Evolutionary conservation across 805 yeast species (phyloP), one percentile per base, ranked within the genome.

Genomic region (Candida sphagnicola): DNA sequence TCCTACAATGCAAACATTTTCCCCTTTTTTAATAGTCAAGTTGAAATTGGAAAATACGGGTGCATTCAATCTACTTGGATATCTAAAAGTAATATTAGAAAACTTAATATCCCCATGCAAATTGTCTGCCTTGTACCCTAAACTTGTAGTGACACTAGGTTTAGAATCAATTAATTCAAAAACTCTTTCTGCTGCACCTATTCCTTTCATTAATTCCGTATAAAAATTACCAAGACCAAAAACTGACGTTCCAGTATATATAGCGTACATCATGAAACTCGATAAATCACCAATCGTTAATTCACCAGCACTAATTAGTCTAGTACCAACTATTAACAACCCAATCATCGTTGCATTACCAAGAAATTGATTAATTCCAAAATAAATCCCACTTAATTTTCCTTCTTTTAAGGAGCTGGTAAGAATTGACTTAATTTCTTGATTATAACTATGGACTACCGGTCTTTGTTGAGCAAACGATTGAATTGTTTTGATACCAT

Each of bases 171-270:
- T 78, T 35, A 91, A 68, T 57, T 91, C 98, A 66, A 91, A 90
- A 18, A 91, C 77, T 43, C 98, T 71, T 36, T 89, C 82, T 0
- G 96, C 93, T 0, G 98, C 97, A 36, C 98, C 98, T 5, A 90
- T 85, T 40, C 97, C 98, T 65, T 91, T 91, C 97, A 91, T 91
- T 42, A 91, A 67, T 59, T 91, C 98, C 2, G 95, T 80, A 56
- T 90, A 91, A 57, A 91, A 91, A 52, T 85, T 85, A 0, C 96
- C 91, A 14, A 91, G 58, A 0, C 97, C 96, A 60, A 85, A 85
- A 51, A 90, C 85, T 6, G 96, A 87, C n/a, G 88, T 72, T 0
- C 96, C 98, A 2, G 96, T 85, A 59, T 86, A 91, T 1, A 87
- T 87, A 0, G 97, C 93, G 62, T 91, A 91, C 93, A 91, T 85